Conservation (phyloP, 257 asterid species). For the Capsicum pubescens region DNA sequence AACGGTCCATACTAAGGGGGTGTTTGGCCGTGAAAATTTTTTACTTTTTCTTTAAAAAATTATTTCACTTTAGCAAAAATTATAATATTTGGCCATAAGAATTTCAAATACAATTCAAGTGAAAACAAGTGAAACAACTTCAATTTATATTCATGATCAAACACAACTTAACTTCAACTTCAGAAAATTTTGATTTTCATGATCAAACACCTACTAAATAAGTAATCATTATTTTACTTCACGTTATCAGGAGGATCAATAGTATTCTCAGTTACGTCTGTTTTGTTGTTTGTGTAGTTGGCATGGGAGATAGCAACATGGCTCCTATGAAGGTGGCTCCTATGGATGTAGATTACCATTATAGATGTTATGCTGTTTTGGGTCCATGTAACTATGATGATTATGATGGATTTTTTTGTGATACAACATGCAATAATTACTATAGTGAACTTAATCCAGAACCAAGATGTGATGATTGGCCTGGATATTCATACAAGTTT, state of each 20-base stretch:
- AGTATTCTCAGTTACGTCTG: neutral
- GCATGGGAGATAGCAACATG: constrained; percentile 18
- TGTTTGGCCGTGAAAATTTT: no score
- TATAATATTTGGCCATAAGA: no score
- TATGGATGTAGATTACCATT: neutral
- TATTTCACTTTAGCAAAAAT: no score
- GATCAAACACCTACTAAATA: no score
- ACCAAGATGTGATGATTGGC: neutral
- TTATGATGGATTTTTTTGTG: constrained; percentile 11
- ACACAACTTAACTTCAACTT: no score
- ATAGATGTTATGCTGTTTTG: constrained; percentile 13
- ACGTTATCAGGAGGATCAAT: neutral
- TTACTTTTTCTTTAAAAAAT: no score
- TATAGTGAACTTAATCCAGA: constrained; percentile 13
- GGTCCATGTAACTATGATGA: neutral
- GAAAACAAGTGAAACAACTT: no score
- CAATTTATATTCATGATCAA: no score
- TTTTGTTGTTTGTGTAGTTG: neutral
- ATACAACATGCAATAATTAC: neutral
- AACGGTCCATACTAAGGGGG: no score
- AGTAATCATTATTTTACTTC: no score
- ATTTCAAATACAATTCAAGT: no score
- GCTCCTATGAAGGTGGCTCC: constrained; percentile 3
- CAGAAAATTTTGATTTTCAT: no score
- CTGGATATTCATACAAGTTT: constrained; percentile 11